phyloP scores from a whole-genome alignment of 2,329 filamentous ascomycete genomes.

The Orbilia brochopaga region DNA sequence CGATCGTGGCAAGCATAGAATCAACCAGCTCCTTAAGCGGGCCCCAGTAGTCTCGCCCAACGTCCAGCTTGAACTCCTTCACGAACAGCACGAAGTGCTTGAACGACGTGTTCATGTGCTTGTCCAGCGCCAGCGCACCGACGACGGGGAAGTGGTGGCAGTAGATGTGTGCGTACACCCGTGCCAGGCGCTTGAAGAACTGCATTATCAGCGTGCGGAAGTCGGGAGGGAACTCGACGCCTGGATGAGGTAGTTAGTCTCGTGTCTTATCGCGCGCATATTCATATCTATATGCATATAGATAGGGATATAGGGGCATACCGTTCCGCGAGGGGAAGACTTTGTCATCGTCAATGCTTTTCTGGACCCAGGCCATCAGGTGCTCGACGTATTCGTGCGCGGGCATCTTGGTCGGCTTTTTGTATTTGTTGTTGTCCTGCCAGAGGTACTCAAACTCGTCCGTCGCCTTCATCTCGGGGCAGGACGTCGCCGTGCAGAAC shows the following conservation, averaged over 20 bases:
- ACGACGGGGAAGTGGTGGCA: constrained; percentile 99
- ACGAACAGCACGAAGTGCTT: constrained; percentile 99
- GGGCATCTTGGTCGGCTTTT: constrained; percentile 96
- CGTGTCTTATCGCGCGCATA: background rate
- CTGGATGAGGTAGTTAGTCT: constrained; percentile 58
- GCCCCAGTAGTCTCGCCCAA: constrained; percentile 96
- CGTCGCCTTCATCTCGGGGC: constrained; percentile 99
- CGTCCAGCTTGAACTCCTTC: constrained; percentile 90
- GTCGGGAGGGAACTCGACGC: constrained; percentile 91
- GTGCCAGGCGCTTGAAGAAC: constrained; percentile 98
- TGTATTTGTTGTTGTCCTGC: constrained; percentile 94
- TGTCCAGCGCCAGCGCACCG: constrained; percentile 90
- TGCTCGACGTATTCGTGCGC: constrained; percentile 98
- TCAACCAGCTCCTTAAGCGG: constrained; percentile 94
- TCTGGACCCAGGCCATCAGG: constrained; percentile 94
- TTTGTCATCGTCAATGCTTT: constrained; percentile 91
- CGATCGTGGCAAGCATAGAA: constrained; percentile 69
- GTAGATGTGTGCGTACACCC: constrained; percentile 98
- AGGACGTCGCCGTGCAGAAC: constrained; percentile 96
- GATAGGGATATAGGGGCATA: constrained; percentile 57
- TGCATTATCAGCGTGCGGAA: constrained; percentile 88
- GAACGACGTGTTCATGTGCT: constrained; percentile 98
- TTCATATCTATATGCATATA: no score
- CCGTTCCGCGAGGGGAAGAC: constrained; percentile 94
- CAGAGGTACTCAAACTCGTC: constrained; percentile 99